Percentiles rank a stretch among this genome's conserved stretches.
These are phyloP conservation scores for Heritiera littoralis DNA, from an alignment of 345 rosid species.

Conservation along the genomic window DNA sequence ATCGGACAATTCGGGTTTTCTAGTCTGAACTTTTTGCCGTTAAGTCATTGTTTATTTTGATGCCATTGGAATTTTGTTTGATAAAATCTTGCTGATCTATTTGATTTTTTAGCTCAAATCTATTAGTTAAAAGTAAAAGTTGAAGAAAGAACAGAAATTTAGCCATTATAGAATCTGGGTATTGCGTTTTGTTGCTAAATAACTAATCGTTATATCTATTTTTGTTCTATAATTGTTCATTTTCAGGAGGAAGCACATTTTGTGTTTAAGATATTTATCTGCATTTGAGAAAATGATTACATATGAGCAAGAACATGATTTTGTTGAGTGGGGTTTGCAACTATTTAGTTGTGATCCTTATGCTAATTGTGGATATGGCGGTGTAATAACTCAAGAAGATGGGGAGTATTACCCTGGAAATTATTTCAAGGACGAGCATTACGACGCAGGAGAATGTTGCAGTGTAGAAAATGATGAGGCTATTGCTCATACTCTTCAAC, in stretches of 20 bases:
- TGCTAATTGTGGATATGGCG: conserved; percentile 40
- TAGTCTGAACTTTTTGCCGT: conserved; percentile 1
- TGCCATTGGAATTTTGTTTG: background rate
- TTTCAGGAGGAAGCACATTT: conserved; percentile 21
- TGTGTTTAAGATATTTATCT: background rate
- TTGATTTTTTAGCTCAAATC: background rate
- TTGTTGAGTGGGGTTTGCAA: conserved; percentile 60
- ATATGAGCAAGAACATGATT: conserved; percentile 61
- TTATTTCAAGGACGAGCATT: conserved; percentile 42
- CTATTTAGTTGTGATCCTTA: conserved; percentile 57
- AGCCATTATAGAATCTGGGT: background rate
- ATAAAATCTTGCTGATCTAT: conserved; percentile 9
- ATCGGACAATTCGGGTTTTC: conserved; percentile 6
- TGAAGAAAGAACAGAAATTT: background rate
- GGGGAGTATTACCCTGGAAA: conserved; percentile 41
- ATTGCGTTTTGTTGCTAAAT: background rate
- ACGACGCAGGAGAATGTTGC: conserved; percentile 33
- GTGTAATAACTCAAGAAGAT: conserved; percentile 35
- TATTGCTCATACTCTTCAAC: conserved; percentile 62
- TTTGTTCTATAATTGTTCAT: background rate
- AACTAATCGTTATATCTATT: background rate
- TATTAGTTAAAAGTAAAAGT: background rate
- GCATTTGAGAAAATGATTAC: conserved; percentile 35
- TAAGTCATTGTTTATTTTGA: conserved; percentile 1
- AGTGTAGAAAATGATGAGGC: conserved; percentile 54